Conservation (phyloP, 352 stramenopile genomes). For the Phytophthora sp. region DNA sequence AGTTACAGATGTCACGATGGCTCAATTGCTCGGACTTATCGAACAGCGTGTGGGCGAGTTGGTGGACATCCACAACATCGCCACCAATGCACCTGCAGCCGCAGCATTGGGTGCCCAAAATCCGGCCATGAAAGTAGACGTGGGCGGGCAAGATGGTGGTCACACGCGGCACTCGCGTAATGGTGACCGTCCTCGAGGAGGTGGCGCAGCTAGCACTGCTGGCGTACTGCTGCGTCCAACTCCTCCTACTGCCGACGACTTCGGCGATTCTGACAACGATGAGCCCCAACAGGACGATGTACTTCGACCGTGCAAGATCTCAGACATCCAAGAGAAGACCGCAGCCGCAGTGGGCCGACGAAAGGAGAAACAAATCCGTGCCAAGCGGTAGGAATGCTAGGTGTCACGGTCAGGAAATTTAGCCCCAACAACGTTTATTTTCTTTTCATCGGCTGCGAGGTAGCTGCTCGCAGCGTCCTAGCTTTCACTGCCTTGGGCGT, state of each 20-base stretch:
- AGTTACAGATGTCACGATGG: conserved; percentile 83
- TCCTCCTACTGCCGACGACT: conserved; percentile 71
- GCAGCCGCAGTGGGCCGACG: conserved; percentile 60
- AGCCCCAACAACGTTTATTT: background rate
- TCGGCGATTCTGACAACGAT: conserved; percentile 76
- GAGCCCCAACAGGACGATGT: conserved; percentile 64
- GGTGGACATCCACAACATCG: conserved; percentile 89
- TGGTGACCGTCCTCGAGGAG: conserved; percentile 25
- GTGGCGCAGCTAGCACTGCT: conserved; percentile 1
- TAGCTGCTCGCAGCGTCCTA: no score
- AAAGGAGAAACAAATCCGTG: conserved; percentile 73
- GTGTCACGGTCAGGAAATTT: background rate
- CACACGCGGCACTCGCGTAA: conserved; percentile 28
- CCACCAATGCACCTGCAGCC: conserved; percentile 52
- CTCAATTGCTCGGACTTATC: conserved; percentile 81
- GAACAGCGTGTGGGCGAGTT: conserved; percentile 86
- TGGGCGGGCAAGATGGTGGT: conserved; percentile 31
- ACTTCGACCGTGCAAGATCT: conserved; percentile 72
- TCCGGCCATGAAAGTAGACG: conserved; percentile 38
- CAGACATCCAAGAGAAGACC: conserved; percentile 84
- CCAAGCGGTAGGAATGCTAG: conserved; percentile 38
- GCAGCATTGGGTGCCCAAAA: conserved; percentile 29
- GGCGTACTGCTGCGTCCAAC: conserved; percentile 50
- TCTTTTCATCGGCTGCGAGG: background rate
- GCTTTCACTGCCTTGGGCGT: no score